phyloP scores from a whole-genome alignment of 1,284 basidiomycete species.

The Leucoagaricus sp. region DNA sequence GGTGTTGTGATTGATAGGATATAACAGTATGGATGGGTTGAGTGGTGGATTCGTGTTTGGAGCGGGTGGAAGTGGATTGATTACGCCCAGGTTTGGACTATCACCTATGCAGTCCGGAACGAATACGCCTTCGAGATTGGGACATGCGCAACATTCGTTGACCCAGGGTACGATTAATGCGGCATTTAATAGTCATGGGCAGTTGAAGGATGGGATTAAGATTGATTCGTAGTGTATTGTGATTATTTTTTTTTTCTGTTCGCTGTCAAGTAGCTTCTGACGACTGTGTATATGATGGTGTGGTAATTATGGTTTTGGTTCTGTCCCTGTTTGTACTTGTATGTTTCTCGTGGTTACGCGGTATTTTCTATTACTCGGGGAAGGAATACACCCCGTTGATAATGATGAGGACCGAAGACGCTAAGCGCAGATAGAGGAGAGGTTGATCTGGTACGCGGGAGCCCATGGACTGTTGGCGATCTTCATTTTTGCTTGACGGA shows the following conservation, averaged over 20 bases:
- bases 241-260: not conserved
- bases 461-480: too few relatives aligned
- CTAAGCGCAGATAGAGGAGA: too few relatives aligned
- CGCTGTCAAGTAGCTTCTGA: too few relatives aligned
- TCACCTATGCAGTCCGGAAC: slow-evolving; percentile 44
- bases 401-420: too few relatives aligned
- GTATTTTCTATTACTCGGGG: too few relatives aligned
- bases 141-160: slow-evolving; percentile 26
- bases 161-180: slow-evolving; percentile 46
- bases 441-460: too few relatives aligned
- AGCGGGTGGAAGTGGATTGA: slow-evolving; percentile 73
- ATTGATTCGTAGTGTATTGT: slow-evolving; percentile 27
- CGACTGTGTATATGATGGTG: not conserved
- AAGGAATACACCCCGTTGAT: too few relatives aligned
- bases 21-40: slow-evolving; percentile 75
- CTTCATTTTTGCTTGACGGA: too few relatives aligned
- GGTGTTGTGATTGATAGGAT: slow-evolving; percentile 46
- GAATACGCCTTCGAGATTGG: slow-evolving; percentile 40
- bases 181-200: slow-evolving; percentile 37
- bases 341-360: too few relatives aligned
- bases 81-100: slow-evolving; percentile 52
- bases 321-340: not conserved
- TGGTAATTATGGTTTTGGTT: too few relatives aligned
- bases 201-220: slow-evolving; percentile 27
- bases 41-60: slow-evolving; percentile 83